phyloP scores from a whole-genome alignment of 1,139 yeast species.

The Protomyces inundatus region DNA sequence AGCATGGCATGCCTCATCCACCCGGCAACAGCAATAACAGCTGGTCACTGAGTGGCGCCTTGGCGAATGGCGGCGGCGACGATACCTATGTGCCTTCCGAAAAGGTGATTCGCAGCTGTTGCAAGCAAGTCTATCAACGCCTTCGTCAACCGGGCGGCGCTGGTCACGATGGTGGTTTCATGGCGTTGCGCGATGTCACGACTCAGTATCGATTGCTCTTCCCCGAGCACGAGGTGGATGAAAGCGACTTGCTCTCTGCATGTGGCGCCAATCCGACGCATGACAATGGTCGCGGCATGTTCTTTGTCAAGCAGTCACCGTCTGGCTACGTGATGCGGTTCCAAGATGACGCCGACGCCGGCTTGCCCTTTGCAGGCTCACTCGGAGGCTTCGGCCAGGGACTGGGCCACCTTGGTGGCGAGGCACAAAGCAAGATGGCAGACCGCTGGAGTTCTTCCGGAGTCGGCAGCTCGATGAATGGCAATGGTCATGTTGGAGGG shows the following conservation, averaged over 20 bases:
- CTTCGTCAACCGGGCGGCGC: neutral
- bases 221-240: neutral
- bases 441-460: neutral
- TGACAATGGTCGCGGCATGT: neutral
- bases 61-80: neutral
- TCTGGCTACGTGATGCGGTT: neutral
- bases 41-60: neutral
- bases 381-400: neutral
- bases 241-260: neutral
- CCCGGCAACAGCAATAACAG: neutral
- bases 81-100: neutral
- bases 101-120: neutral
- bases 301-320: neutral
- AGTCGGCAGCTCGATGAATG: neutral
- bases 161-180: neutral
- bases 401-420: neutral
- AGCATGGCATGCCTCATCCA: neutral
- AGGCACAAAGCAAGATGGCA: neutral
- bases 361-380: neutral
- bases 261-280: neutral
- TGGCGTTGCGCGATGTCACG: neutral
- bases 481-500: neutral
- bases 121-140: neutral
- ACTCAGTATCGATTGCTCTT: neutral
- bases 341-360: neutral